Evolutionary conservation across 257 asterid species (phyloP), one percentile per base, ranked within the genome.

Genomic region (Solanum sparsipilum): DNA sequence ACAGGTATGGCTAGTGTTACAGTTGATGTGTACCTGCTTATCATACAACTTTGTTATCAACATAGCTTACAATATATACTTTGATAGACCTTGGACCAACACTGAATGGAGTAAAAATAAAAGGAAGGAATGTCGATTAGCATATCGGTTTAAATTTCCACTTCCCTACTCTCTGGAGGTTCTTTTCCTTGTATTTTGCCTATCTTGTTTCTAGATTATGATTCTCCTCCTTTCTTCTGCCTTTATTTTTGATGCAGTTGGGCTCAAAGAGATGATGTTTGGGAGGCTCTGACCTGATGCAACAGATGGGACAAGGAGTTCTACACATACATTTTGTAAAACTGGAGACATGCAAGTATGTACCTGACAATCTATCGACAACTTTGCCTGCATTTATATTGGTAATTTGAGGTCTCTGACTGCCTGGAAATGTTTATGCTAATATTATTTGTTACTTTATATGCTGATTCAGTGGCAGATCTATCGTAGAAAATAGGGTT

Each of bases 201-300:
- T 70, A 29, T 29, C 41, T 71, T 31, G 39, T 71, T 71, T 29
- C 78, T 71, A 71, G 78, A 31, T 35, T 29, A 16, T 71, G 78
- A 71, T 71, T 70, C 78, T 71, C 78, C 78, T 71, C 76, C 1
- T 67, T 25, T 1, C 21, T 15, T 15, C 78, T 71, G 35, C 35
- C 78, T 71, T 1, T 70, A 0, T 71, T 71, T 3, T 31, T 71
- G 39, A 15, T 89, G 89, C 92, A 96, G 98, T 88, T 97, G 98
- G 99, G 98, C 98, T 79, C 96, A 97, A 29, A 92, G 98, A 90
- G 99, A 98, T 86, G 99, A 96, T 89, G 98, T 94, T 86, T 96
- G 98, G 95, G 99, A 97, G 92, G 98, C 96, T 86, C 98, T 71
- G 99, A 97, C 89, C 84, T 97, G 91, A 95, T 97, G 98, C 99